Conservation (phyloP, 768 basidiomycete species). For the Kwoniella bestiolae region DNA sequence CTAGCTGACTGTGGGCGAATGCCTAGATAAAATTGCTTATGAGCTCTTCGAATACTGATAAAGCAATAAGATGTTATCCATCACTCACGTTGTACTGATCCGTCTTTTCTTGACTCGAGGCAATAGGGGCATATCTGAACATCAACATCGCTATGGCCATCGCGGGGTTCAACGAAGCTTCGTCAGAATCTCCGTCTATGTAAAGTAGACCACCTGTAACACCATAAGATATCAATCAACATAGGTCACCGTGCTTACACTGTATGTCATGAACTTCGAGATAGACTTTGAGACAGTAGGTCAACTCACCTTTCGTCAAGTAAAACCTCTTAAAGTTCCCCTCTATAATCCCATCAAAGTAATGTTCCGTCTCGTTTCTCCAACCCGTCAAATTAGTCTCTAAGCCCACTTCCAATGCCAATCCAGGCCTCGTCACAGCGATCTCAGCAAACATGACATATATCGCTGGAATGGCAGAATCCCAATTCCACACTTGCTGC, state of each 20-base stretch:
- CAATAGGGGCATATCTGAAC: constrained; percentile 73
- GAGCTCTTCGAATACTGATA: too few species aligned
- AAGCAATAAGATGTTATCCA: too few species aligned
- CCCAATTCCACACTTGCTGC: constrained; percentile 82
- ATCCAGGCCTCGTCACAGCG: constrained; percentile 64
- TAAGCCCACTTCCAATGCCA: constrained; percentile 59
- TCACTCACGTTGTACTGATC: constrained; percentile 67
- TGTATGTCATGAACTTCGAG: neutral
- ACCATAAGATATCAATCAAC: constrained; percentile 14
- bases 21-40: constrained; percentile 61
- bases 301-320: constrained; percentile 66
- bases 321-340: constrained; percentile 63
- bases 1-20: constrained; percentile 76
- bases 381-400: constrained; percentile 66
- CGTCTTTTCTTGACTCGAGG: constrained; percentile 67
- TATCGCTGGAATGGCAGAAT: constrained; percentile 75
- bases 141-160: constrained; percentile 85
- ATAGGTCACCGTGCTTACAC: neutral
- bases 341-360: constrained; percentile 74
- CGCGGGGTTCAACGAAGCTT: constrained; percentile 76
- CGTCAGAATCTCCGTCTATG: constrained; percentile 81
- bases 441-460: constrained; percentile 77
- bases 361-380: constrained; percentile 72
- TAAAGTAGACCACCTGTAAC: constrained; percentile 74
- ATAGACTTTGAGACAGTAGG: neutral